Conservation (phyloP, 2,329 filamentous ascomycete species). For the Neofusicoccum parvum region DNA sequence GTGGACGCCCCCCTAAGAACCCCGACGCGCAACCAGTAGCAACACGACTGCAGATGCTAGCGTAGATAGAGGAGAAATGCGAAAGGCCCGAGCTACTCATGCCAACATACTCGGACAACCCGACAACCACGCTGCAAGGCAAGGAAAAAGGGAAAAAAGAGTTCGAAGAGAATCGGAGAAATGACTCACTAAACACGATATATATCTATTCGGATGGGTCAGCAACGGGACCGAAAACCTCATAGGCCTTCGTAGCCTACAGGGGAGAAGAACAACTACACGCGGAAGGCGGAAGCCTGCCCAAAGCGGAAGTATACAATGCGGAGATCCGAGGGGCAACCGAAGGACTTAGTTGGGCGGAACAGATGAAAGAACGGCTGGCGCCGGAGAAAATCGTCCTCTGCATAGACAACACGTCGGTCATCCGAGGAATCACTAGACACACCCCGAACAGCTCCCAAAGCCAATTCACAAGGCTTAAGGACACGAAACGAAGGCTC, state of each 20-base stretch:
- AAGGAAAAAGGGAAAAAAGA: too few species aligned
- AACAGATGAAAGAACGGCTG: not conserved
- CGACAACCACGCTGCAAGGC: too few species aligned
- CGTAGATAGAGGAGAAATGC: not conserved
- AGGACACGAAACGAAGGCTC: too few species aligned
- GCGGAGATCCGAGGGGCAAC: not conserved
- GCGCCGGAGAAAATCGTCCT: not conserved
- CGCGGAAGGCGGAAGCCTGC: not conserved
- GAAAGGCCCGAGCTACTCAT: not conserved
- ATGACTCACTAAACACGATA: too few species aligned
- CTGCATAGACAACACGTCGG: not conserved
- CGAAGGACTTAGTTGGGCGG: not conserved
- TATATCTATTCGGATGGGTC: not conserved
- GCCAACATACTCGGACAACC: too few species aligned
- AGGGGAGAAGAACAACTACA: not conserved
- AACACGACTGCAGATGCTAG: too few species aligned
- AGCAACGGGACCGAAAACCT: not conserved
- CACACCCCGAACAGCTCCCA: too few species aligned
- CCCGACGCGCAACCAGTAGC: too few species aligned
- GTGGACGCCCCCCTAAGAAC: too few species aligned
- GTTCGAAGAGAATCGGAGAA: too few species aligned
- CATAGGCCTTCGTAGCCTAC: not conserved
- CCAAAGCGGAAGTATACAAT: not conserved
- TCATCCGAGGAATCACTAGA: not conserved
- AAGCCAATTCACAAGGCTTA: too few species aligned